A percentile compares a stretch with the other conserved stretches of the same genome.
phyloP scores from a whole-genome alignment of 176 grass and related monocot genomes.

The Zoysia japonica region DNA sequence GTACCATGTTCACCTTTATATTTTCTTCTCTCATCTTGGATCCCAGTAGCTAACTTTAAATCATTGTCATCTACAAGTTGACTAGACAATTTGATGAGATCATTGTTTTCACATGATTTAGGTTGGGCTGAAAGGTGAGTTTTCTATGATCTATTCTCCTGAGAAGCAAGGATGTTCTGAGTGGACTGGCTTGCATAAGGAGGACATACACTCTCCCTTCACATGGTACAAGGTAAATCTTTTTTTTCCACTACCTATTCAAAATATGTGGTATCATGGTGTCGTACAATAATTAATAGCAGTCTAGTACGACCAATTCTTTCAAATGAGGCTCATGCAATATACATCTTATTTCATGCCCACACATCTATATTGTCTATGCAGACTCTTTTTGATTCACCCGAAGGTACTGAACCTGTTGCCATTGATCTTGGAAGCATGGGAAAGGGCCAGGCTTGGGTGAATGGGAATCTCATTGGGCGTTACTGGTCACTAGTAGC shows the following conservation, averaged over 20 bases:
- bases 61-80: conserved; percentile 7
- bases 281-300: neutral
- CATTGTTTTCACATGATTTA: conserved; percentile 38
- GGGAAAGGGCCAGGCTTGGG: conserved; percentile 96
- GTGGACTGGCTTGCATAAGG: conserved; percentile 67
- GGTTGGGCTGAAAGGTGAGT: conserved; percentile 88
- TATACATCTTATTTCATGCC: conserved; percentile 12
- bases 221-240: conserved; percentile 89
- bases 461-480: conserved; percentile 83
- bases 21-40: neutral
- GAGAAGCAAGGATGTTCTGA: conserved; percentile 54
- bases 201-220: conserved; percentile 56
- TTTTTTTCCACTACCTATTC: conserved; percentile 14
- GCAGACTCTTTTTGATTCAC: conserved; percentile 80
- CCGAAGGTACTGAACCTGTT: conserved; percentile 70
- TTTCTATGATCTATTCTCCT: conserved; percentile 67
- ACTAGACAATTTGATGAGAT: neutral
- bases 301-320: neutral
- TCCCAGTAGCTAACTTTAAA: neutral
- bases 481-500: conserved; percentile 82
- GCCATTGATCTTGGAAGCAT: conserved; percentile 89
- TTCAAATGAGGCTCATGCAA: neutral
- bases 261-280: conserved; percentile 19
- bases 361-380: conserved; percentile 18
- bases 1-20: neutral